These are phyloP conservation scores for Inga leiocalycina DNA, from an alignment of 306 rosid species.

Conservation along the genomic window DNA sequence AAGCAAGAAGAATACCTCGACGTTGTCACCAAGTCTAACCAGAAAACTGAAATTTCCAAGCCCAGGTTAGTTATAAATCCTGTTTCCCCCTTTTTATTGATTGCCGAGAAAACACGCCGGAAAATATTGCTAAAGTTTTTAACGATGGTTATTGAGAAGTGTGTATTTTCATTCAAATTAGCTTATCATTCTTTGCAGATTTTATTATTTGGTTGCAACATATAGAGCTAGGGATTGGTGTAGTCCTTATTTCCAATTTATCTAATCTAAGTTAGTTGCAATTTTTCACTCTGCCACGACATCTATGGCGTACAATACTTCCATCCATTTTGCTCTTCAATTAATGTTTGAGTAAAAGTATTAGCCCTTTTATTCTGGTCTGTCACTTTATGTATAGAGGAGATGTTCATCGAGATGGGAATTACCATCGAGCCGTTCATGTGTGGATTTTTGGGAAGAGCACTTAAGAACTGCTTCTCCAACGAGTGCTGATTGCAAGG, in stretches of 20 bases:
- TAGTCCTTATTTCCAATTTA: neutral
- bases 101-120: neutral
- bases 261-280: neutral
- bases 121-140: neutral
- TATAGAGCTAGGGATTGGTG: neutral
- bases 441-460: conserved; percentile 85
- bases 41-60: conserved; percentile 68
- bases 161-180: neutral
- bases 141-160: neutral
- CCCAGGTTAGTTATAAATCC: conserved; percentile 61
- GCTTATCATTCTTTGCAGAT: neutral
- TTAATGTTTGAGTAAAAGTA: neutral
- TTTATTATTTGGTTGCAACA: neutral
- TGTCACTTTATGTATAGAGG: conserved; percentile 42
- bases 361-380: neutral
- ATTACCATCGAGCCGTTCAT: conserved; percentile 92
- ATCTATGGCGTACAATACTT: neutral
- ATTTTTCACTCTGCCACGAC: neutral
- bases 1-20: conserved; percentile 62
- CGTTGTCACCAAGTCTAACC: conserved; percentile 69
- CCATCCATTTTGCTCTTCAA: neutral
- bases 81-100: neutral
- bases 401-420: conserved; percentile 86
- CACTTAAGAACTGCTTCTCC: conserved; percentile 78
- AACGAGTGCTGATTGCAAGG: conserved; percentile 79